Evolutionary conservation across 768 basidiomycete species (phyloP), one percentile per base, ranked within the genome.

Genomic region (Serpula lacrymans): DNA sequence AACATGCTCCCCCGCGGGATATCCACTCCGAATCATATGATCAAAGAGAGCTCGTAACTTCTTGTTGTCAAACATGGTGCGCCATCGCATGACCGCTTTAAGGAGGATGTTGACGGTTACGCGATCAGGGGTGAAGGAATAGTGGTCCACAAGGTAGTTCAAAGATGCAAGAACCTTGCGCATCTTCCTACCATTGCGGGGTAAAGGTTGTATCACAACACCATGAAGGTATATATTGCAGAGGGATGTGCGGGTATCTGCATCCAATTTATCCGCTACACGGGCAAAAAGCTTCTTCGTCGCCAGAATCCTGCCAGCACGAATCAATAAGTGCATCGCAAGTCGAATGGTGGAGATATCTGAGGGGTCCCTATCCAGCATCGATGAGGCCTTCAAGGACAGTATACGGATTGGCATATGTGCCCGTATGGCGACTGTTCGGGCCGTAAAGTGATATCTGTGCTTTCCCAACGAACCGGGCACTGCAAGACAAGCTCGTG

Each of bases 101-200:
- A 87, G 43, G 31, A 89, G 37, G 34, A 88, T 75, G 51, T 90
- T 89, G 41, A 75, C 63, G 4, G 88, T 88, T 27, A 84, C 66
- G 8, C 80, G 70, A 55, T 91, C 86, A 7, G 81, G 77, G 9
- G 54, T 53, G 53, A 88, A 85, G 6, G 60, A 69, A 26, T 70
- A 67, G 31, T 65, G 53, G 34, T 59, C 49, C 31, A 64, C 55
- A 22, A 88, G 69, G 10, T 63, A 45, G 25, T 67, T 56, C 39
- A 78, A 66, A 22, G 69, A 58, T 4, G 53, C 55, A 14, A 65
- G 40, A 20, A 74, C 48, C 44, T 64, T 66, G 18, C 70, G 66
- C n/a, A 81, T 61, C 10, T 72, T 60, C 33, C 70, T 69, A 22
- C 64, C 67, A 41, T 76, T 71, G 13, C 67, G 62, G 21, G 60